Evolutionary conservation across 2,329 filamentous ascomycete species (phyloP).

Genomic region (Pseudogymnoascus pannorum): DNA sequence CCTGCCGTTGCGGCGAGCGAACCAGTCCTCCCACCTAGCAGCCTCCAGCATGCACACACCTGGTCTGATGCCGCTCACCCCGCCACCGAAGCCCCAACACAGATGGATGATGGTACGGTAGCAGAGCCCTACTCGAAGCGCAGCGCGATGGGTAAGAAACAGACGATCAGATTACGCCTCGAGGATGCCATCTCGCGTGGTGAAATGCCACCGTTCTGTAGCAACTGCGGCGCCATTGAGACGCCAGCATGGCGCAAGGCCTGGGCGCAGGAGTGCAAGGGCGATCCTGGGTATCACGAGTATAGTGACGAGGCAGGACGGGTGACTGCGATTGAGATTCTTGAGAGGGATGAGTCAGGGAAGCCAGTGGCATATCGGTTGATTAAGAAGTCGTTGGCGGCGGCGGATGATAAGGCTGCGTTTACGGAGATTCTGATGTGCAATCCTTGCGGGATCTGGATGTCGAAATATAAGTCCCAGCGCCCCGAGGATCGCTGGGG

Average conservation of each 20-base stretch:
- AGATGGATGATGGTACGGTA: not conserved
- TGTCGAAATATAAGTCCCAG: constrained; percentile 79
- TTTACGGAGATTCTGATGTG: constrained; percentile 75
- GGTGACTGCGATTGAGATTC: constrained; percentile 65
- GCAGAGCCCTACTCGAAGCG: constrained; percentile 13
- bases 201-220: constrained; percentile 79
- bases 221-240: constrained; percentile 90
- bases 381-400: constrained; percentile 64
- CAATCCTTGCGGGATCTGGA: constrained; percentile 95
- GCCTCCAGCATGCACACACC: constrained; percentile 35
- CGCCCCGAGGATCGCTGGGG: constrained; percentile 78
- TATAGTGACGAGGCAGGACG: constrained; percentile 65
- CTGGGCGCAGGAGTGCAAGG: constrained; percentile 69
- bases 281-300: constrained; percentile 61
- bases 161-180: constrained; percentile 42
- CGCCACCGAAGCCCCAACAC: constrained; percentile 32
- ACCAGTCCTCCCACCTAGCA: constrained; percentile 35
- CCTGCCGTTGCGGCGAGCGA: constrained; percentile 43
- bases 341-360: constrained; percentile 55
- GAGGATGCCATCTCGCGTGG: constrained; percentile 65
- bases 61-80: constrained; percentile 39
- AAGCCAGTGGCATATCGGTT: constrained; percentile 62
- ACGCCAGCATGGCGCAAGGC: constrained; percentile 95
- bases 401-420: constrained; percentile 53
- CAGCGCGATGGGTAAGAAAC: constrained; percentile 22